Percentiles rank a stretch among this genome's conserved stretches.
Conservation (phyloP, 306 rosid genomes). For the Trifolium subterraneum region DNA sequence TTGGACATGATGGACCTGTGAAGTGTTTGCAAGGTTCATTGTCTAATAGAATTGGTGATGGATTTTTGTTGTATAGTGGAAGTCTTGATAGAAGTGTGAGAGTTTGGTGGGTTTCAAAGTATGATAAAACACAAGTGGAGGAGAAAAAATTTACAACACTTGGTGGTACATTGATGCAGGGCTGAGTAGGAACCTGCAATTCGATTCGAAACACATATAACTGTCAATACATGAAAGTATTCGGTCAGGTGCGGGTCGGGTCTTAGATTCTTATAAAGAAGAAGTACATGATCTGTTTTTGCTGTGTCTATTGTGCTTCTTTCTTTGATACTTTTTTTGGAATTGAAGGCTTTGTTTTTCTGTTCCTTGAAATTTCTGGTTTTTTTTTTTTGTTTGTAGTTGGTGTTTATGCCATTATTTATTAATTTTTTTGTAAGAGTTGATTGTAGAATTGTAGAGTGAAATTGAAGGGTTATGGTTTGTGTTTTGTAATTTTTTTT, state of each 20-base stretch:
- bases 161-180: not conserved
- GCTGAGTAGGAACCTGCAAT: too few relatives aligned
- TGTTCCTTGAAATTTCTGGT: constrained; percentile 4
- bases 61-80: constrained; percentile 88
- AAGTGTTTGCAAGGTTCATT: constrained; percentile 81
- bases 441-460: constrained; percentile 42
- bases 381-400: constrained; percentile 31
- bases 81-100: constrained; percentile 88
- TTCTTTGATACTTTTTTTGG: constrained; percentile 36
- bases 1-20: constrained; percentile 93
- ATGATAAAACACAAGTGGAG: constrained; percentile 21
- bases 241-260: too few relatives aligned
- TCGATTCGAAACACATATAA: too few relatives aligned
- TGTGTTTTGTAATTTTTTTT: not conserved
- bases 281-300: constrained; percentile 45
- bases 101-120: constrained; percentile 94
- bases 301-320: constrained; percentile 51
- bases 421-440: constrained; percentile 21
- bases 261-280: not conserved
- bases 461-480: not conserved
- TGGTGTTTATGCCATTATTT: constrained; percentile 33
- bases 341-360: not conserved
- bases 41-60: constrained; percentile 63
- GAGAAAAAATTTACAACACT: constrained; percentile 25
- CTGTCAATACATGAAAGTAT: too few relatives aligned